Evolutionary conservation across 2,329 filamentous ascomycete species (phyloP), one percentile per base, ranked within the genome.

Genomic region (Pseudodiploospora longispora): DNA sequence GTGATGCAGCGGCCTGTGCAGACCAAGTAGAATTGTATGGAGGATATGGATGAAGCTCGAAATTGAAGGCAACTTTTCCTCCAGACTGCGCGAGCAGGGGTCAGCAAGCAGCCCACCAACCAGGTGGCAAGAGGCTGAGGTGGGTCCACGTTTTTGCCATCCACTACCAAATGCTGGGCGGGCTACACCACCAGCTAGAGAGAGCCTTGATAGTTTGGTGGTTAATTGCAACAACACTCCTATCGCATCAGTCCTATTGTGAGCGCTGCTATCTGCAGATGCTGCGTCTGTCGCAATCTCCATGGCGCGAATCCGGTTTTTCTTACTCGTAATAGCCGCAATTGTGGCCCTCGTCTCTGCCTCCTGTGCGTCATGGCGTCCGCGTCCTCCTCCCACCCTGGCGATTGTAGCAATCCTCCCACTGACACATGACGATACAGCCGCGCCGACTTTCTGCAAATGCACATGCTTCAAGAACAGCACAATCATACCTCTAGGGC

Each of bases 401-500:
- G 34, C 19, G 2, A 38, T 8, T 33, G 30, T n/a, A 30, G 38
- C 39, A 43, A 29, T 12, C 30, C 35, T 34, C 33, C 38, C 34
- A 37, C 40, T 45, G 49, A 33, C 19, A 12, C 27, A 6, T 28
- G 35, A 29, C 28, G 31, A 5, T 43, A 10, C 55, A 82, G 78
- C 74, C 30, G 73, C 77, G 36, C 78, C 77, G 12, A 77, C 75
- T 2, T 83, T 83, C 60, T 83, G 80, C 70, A 83, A 83, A 71
- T 83, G 80, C 66, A 83, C 78, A 53, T 83, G 80, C 66, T 81
- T 81, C 67, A 78, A 76, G 54, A 83, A 83, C 67, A 80, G 76
- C 69, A 83, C 78, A 52, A 80, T 83, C 55, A 80, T 83, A 57
- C 70, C 75, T 10, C 71, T 82, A 7, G 75, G 70, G n/a, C 71